Evolutionary conservation across 805 yeast genomes (phyloP), one percentile per base, ranked within the genome.

Genomic region (Candida xiaguanensis): DNA sequence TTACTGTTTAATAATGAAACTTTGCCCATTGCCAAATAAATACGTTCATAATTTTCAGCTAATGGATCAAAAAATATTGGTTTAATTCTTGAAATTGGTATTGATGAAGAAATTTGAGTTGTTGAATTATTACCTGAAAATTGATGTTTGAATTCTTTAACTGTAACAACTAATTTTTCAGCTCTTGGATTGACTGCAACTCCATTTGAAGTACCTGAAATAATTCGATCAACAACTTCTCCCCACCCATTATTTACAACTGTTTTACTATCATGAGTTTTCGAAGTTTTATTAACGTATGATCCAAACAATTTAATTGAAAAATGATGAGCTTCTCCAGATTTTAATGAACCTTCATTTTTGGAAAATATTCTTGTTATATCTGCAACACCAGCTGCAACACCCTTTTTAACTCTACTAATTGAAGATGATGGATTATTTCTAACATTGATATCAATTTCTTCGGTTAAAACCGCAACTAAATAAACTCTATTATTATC

Each of bases 351-450:
- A 23, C 84, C 87, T 40, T 75, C 75, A 47, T 75, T 76, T 43
- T 75, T 70, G 6, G 87, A 75, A 53, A 88, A 85, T 17, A 86
- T 75, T 48, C 95, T 74, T 4, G 93, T 78, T 35, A 88, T 81
- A 61, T 88, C 95, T 27, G 87, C 76, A 12, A 84, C 93, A 58
- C 96, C 96, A 3, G 89, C 90, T 27, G 91, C 93, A 12, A 88
- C 77, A 41, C 95, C 95, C 53, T 82, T 80, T 53, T 85, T 79
- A 34, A 83, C 73, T 32, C 65, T 55, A 27, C 59, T 58, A 15
- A 77, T 47, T 25, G 56, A 65, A 14, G 61, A 63, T 4, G 5
- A 19, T 15, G 17, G 33, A n/a, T 13, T 24, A 13, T 31, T 25
- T 16, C 22, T 31, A 22, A 31, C 16, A 7, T 48, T 50, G 34